Base-by-base conservation (phyloP, 768 basidiomycete genomes). In the Pleurotus cornucopiae region DNA sequence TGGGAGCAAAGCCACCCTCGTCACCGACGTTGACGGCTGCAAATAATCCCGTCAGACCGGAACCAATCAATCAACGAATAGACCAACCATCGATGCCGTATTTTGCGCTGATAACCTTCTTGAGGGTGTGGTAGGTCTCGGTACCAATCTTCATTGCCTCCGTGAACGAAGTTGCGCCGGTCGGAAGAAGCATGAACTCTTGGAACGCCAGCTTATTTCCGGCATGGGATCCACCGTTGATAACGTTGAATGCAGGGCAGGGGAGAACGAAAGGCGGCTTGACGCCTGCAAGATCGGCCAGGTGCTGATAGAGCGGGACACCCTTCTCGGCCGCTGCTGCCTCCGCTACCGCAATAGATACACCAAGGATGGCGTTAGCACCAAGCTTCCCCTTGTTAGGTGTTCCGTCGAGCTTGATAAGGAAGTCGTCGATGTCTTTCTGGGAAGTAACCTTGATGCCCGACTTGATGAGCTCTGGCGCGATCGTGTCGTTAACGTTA, bases 151-250 rank as follows among this genome's bases (percentile, higher is more conserved):
- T 96, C 87, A 99, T 88, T 57, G 97, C 94, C 80, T 99, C 95
- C 30, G 91, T 86, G 82, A 98, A 99, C 58, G 81, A 82, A 14
- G 79, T 64, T 51, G 97, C 97, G 52, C 95, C 96, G 59, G 94
- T 95, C 60, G 97, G 96, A 60, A 98, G 82, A 64, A 99, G 82
- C 97, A 99, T 98, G 82, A 99, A 99, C 76, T 99, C 97, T 76
- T 99, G 97, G 91, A 98, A 99, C 39, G 97, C 97, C 61, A 99
- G 90, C 76, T 96, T 95, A 84, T 99, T 99, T 49, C 97, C 97
- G 57, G 97, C 97, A 71, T 99, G 97, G 60, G 96, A 98, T 61
- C 97, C 97, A 73, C 97, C 97, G 76, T 99, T 99, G 81, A 99
- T 99, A 66, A 99, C 97, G 72, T 99, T 99, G 84, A 99, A 94